Conservation (phyloP, 768 basidiomycete species). For the Rhizopogon roseolus region DNA sequence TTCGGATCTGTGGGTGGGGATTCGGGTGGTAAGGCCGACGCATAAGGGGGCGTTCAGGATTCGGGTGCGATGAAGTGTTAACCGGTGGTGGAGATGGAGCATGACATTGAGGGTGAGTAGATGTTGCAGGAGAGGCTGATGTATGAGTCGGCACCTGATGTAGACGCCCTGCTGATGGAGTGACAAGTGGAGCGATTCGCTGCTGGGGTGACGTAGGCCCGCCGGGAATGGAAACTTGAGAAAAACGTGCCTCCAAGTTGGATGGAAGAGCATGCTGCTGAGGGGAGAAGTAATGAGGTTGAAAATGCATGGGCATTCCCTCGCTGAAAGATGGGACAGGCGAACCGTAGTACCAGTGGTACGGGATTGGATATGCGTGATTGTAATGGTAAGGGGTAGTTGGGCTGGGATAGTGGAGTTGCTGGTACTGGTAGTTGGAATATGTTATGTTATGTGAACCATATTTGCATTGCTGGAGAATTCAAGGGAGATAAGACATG, state of each 20-base stretch:
- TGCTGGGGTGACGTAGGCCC: conserved; percentile 9
- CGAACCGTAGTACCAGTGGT: conserved; percentile 44
- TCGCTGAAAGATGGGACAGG: conserved; percentile 24
- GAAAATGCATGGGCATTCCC: conserved; percentile 23
- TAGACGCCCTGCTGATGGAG: background rate
- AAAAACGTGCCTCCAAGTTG: conserved; percentile 16
- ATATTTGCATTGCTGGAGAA: background rate
- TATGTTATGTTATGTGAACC: conserved; percentile 16
- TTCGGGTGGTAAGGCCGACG: conserved; percentile 67
- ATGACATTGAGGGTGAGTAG: background rate
- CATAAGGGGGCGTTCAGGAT: conserved; percentile 25
- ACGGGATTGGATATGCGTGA: conserved; percentile 32
- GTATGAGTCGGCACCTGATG: background rate
- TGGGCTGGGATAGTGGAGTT: conserved; percentile 23
- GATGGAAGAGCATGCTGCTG: conserved; percentile 12
- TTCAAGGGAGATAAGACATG: background rate
- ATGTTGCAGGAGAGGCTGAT: conserved; percentile 1
- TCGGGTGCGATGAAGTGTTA: conserved; percentile 2
- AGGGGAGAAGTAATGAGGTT: conserved; percentile 28
- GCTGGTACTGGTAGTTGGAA: conserved; percentile 11
- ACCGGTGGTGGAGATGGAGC: conserved; percentile 3
- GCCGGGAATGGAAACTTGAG: conserved; percentile 12
- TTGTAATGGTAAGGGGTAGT: conserved; percentile 33
- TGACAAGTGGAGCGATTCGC: background rate
- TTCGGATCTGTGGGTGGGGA: conserved; percentile 70